Conservation (phyloP, 2,329 filamentous ascomycete species). For the Alternaria infectoria region DNA sequence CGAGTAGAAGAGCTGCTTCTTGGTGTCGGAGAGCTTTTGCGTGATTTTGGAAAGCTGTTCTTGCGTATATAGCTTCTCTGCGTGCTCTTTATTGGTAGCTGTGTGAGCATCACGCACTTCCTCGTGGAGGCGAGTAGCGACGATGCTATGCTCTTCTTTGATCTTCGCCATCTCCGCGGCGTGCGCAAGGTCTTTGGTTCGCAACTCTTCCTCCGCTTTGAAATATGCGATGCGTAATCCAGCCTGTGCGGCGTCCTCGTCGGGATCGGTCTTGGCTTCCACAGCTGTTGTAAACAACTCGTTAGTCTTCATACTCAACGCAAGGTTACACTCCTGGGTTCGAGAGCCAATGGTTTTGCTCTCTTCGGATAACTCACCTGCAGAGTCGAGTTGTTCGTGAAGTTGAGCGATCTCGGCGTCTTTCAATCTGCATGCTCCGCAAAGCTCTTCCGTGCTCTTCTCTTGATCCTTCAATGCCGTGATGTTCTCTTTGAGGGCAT, state of each 20-base stretch:
- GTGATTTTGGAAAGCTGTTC: no score
- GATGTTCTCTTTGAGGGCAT: neutral
- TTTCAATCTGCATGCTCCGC: accelerated
- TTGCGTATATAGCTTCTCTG: no score
- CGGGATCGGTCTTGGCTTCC: neutral
- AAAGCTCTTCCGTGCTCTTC: no score
- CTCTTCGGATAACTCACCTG: neutral
- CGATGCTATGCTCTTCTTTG: accelerated
- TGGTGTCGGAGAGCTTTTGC: no score
- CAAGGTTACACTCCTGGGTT: accelerated
- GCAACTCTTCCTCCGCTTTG: neutral
- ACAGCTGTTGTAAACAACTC: no score
- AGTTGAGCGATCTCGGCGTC: neutral
- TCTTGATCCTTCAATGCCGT: accelerated
- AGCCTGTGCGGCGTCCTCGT: neutral
- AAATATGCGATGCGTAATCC: neutral
- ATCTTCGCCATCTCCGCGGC: neutral
- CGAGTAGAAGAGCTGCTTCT: no score
- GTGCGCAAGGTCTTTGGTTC: accelerated
- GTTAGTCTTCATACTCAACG: no score
- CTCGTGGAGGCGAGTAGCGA: neutral
- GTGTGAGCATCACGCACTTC: neutral
- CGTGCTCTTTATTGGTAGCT: no score
- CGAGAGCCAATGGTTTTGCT: no score
- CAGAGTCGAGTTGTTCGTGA: neutral